phyloP scores from a whole-genome alignment of 2,329 filamentous ascomycete species.

The Penicillium capsulatum region DNA sequence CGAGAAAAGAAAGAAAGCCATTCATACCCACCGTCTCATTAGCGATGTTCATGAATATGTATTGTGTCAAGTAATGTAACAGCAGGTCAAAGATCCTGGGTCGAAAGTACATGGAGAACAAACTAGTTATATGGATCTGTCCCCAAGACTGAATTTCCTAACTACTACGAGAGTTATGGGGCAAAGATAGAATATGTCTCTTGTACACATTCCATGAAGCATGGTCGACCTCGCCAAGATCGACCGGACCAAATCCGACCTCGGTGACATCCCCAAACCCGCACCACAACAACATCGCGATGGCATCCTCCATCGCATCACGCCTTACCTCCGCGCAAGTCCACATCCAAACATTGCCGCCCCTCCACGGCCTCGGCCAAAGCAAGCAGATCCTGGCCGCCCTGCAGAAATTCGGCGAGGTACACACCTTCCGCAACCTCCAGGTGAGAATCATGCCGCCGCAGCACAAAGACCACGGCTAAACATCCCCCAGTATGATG shows the following conservation, averaged over 20 bases:
- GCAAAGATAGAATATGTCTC: too few relatives aligned
- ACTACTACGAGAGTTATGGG: too few relatives aligned
- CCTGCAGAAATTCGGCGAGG: constrained; percentile 42
- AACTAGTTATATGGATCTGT: too few relatives aligned
- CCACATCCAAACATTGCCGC: constrained; percentile 29
- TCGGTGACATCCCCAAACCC: constrained; percentile 10
- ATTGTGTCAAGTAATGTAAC: too few relatives aligned
- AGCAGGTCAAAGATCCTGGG: too few relatives aligned
- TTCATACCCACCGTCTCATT: too few relatives aligned
- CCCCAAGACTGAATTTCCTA: too few relatives aligned
- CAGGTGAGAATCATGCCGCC: constrained; percentile 24
- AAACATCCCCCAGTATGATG: constrained; percentile 26
- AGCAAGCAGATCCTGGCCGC: constrained; percentile 34
- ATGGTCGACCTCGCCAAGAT: constrained; percentile 17
- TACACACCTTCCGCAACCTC: constrained; percentile 36
- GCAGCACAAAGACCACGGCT: not conserved
- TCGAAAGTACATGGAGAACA: too few relatives aligned
- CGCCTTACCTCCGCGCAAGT: constrained; percentile 22
- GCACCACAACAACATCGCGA: constrained; percentile 8
- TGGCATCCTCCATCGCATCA: constrained; percentile 8
- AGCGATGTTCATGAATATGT: too few relatives aligned
- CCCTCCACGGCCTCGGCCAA: constrained; percentile 30
- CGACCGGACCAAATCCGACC: not conserved
- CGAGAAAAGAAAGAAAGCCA: too few relatives aligned
- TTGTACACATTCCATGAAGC: too few relatives aligned